Evolutionary conservation across 257 asterid species (phyloP).

Genomic region (Solanum phureja): DNA sequence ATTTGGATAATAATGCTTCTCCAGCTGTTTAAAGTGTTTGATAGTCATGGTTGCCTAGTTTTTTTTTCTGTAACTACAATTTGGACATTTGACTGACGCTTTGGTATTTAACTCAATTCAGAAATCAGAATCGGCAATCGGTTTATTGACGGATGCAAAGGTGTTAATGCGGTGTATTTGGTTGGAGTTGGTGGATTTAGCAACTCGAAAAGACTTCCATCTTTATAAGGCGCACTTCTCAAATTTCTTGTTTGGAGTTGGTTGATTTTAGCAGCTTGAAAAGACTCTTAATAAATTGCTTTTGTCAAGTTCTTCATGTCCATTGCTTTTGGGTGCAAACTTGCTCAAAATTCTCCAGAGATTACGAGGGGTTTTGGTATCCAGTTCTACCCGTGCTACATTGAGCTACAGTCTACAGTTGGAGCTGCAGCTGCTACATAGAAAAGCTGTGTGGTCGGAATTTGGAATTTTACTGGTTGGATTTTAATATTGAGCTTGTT

Average conservation of each 20-base stretch:
- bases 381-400: not conserved
- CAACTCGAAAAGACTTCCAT: not conserved
- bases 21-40: not conserved
- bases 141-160: not conserved
- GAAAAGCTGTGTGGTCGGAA: not conserved
- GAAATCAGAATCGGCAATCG: not conserved
- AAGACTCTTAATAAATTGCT: not conserved
- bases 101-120: not conserved
- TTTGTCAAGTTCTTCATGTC: not conserved
- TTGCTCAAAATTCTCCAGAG: not conserved
- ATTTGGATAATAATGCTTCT: not conserved
- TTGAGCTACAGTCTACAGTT: not conserved
- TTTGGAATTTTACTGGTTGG: slow-evolving; percentile 7
- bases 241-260: not conserved
- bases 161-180: not conserved
- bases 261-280: not conserved
- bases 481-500: slow-evolving; percentile 13
- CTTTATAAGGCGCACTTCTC: not conserved
- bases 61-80: not conserved
- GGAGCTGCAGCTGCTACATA: not conserved
- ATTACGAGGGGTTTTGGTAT: not conserved
- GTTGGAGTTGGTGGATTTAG: not conserved
- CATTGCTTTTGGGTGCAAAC: not conserved
- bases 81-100: slow-evolving; percentile 1
- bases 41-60: not conserved